Conservation (phyloP, 768 basidiomycete species). For the Pholiota molesta region DNA sequence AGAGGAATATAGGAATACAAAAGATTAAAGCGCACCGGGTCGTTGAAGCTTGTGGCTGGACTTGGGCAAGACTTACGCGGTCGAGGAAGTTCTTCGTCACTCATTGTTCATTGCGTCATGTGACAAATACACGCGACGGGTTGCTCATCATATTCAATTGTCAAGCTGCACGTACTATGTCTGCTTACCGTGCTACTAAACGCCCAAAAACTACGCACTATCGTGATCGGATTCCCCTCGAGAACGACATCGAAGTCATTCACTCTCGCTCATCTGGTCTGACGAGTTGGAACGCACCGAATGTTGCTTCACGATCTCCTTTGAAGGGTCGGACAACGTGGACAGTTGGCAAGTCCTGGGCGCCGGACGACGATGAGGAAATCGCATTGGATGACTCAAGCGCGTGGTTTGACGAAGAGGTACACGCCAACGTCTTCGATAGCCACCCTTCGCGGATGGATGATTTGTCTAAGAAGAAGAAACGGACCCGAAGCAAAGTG, state of each 20-base stretch:
- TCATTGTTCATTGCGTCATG: too few species aligned
- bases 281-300: neutral
- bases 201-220: neutral
- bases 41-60: too few species aligned
- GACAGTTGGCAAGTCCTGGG: neutral
- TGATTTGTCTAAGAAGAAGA: neutral
- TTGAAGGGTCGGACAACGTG: neutral
- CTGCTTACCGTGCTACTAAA: neutral
- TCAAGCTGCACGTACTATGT: too few species aligned
- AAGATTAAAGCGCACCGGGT: too few species aligned
- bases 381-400: neutral
- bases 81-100: too few species aligned
- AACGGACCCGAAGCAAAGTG: neutral
- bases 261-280: neutral
- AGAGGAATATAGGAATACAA: neutral
- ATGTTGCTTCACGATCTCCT: neutral
- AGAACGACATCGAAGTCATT: neutral
- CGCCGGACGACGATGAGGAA: neutral
- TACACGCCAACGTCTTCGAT: neutral
- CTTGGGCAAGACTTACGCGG: too few species aligned
- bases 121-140: too few species aligned
- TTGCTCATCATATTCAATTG: too few species aligned
- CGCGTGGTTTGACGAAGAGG: neutral
- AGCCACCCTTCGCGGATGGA: neutral
- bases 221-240: neutral